Percentiles rank a stretch among this genome's conserved stretches.
Conservation (phyloP, 345 rosid genomes). For the Rhodamnia rubescens region DNA sequence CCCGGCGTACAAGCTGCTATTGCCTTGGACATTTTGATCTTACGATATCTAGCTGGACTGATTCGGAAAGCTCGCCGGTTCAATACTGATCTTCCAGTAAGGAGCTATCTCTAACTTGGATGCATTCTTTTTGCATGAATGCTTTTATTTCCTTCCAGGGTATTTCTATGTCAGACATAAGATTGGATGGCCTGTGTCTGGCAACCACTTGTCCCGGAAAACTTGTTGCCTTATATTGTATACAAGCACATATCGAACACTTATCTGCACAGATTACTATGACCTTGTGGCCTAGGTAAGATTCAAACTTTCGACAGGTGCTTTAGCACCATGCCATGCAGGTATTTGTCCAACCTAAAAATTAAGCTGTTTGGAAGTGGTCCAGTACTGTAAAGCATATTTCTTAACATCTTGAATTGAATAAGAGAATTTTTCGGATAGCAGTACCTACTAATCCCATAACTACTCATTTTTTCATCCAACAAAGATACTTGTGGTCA, state of each 20-base stretch:
- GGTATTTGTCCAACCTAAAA: background rate
- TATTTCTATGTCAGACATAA: background rate
- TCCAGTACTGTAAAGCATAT: background rate
- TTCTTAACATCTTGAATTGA: background rate
- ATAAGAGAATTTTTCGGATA: background rate
- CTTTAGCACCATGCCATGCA: background rate
- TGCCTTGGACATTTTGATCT: slow-evolving; percentile 75
- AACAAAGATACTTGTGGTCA: background rate
- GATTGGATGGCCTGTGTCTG: background rate
- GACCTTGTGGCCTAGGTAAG: background rate
- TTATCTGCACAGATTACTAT: background rate
- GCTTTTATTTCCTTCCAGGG: background rate
- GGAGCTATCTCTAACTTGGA: background rate
- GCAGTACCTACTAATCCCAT: background rate
- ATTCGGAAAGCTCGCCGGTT: slow-evolving; percentile 54
- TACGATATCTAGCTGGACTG: slow-evolving; percentile 69
- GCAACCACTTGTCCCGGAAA: background rate
- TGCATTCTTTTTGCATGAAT: background rate
- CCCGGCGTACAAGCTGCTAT: slow-evolving; percentile 96
- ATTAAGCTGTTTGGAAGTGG: background rate
- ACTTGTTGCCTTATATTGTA: background rate
- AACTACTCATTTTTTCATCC: background rate
- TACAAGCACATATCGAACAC: background rate
- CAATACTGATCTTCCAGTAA: slow-evolving; percentile 84
- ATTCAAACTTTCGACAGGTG: background rate